Percentiles rank a stretch among this genome's conserved stretches.
Evolutionary conservation across 2,329 filamentous ascomycete genomes (phyloP).

Genomic region (Parastagonospora avenae): DNA sequence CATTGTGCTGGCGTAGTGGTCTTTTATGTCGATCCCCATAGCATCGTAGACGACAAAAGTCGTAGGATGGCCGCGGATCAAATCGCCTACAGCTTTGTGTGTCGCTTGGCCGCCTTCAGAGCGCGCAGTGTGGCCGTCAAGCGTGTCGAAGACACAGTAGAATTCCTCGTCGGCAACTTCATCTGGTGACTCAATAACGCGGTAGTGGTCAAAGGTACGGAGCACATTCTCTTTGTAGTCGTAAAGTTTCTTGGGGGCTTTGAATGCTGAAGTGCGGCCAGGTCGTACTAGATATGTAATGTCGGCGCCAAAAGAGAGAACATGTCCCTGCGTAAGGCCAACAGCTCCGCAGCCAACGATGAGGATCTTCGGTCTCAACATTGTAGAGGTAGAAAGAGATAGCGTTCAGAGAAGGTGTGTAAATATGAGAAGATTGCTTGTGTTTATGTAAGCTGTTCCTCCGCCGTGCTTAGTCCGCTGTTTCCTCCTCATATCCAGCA

Average conservation of each 20-base stretch:
- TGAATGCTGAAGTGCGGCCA: slow-evolving; percentile 22
- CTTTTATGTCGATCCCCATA: slow-evolving; percentile 19
- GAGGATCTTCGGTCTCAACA: slow-evolving; percentile 23
- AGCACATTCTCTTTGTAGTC: slow-evolving; percentile 23
- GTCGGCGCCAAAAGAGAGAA: slow-evolving; percentile 19
- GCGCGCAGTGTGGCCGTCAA: slow-evolving; percentile 26
- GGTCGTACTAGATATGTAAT: slow-evolving; percentile 32
- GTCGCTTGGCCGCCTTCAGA: slow-evolving; percentile 23
- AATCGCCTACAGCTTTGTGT: slow-evolving; percentile 12
- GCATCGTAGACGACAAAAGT: slow-evolving; percentile 24
- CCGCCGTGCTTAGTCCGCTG: no score
- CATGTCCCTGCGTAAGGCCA: slow-evolving; percentile 25
- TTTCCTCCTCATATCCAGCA: no score
- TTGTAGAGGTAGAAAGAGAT: no score
- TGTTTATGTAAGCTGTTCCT: no score
- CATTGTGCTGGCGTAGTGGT: slow-evolving; percentile 16
- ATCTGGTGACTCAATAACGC: slow-evolving; percentile 19
- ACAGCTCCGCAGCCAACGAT: slow-evolving; percentile 29
- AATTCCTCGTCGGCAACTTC: slow-evolving; percentile 22
- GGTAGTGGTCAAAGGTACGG: slow-evolving; percentile 17
- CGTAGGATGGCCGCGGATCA: slow-evolving; percentile 13
- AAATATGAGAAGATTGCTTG: no score
- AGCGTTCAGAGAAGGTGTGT: no score
- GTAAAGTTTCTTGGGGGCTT: slow-evolving; percentile 24
- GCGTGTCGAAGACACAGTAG: slow-evolving; percentile 23